Base-by-base conservation (phyloP, 73 alveolate species). In the Paramecium sexaurelia region DNA sequence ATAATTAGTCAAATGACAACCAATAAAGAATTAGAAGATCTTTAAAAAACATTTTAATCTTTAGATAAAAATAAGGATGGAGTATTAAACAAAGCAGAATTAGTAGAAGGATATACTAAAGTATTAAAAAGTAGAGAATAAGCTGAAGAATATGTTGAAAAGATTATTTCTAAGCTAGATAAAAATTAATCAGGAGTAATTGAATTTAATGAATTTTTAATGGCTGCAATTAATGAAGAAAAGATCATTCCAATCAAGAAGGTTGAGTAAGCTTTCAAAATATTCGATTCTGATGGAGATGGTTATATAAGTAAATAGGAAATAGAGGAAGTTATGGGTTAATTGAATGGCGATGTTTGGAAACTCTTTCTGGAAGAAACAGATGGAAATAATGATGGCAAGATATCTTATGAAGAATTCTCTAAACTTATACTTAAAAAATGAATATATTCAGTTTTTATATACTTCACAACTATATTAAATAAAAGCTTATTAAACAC, bases 1-100 rank as follows among this genome's bases (percentile, higher is more conserved):
- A 92, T 92, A 39, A 67, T 69, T 6, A 51, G 92, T 29, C 82
- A 92, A 37, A 71, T 92, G 51, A 75, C 87, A 15, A 41, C 94
- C 3, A 22, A 67, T 55, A 39, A 85, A 88, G 96, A 92, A 86
- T 40, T 61, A 15, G 94, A 88, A 32, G 96, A 92, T 43, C 73
- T 92, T 7, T 82, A 91, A 24, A 91, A 94, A 66, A 55, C 94
- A 24, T 95, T 95, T 83, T 82, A 94, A 87, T 68, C 85, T 55
- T 88, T 95, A 3, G 98, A 95, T 91, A 83, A 92, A 84, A 94
- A 95, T 39, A 93, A 95, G 7, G 96, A 95, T 94, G 97, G 98
- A 37, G 92, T 67, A 22, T 92, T 94, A 26, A 88, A 87, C 22
- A 95, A 75, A 87, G 97, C 93, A 33, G 98, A 95, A 75, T 69